Conservation (phyloP, 208 protist genomes). For the Trichomonas gallinae region DNA sequence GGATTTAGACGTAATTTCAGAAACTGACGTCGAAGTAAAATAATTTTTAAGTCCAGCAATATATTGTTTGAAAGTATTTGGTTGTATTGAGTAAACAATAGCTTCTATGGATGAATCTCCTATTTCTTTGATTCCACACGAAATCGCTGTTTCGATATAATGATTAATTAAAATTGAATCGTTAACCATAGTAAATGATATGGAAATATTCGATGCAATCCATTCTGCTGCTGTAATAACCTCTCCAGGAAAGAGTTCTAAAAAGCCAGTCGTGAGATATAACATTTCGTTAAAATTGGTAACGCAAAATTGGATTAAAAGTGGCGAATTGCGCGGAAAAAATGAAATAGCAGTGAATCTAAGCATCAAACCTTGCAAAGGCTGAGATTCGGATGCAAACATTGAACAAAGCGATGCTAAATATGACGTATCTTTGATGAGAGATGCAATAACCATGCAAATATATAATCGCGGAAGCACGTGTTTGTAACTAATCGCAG, state of each 20-base stretch:
- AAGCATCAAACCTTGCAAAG: neutral
- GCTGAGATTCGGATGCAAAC: neutral
- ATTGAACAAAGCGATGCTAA: neutral
- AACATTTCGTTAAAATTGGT: constrained; percentile 1
- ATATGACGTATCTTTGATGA: neutral
- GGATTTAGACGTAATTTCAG: neutral
- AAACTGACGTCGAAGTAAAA: neutral
- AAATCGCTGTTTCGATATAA: neutral
- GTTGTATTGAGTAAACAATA: neutral
- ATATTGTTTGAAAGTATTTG: neutral
- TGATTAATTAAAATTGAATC: neutral
- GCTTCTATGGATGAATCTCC: neutral
- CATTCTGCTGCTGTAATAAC: neutral
- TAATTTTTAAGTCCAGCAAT: neutral
- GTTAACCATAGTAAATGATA: neutral
- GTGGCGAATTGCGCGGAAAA: neutral
- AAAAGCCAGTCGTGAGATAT: neutral
- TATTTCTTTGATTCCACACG: neutral
- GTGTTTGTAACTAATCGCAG: neutral
- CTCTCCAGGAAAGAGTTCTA: neutral
- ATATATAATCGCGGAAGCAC: neutral
- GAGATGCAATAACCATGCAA: neutral
- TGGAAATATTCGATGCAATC: neutral
- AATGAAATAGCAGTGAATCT: neutral
- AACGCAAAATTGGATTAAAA: neutral